Evolutionary conservation across 257 asterid genomes (phyloP), one percentile per base, ranked within the genome.

Genomic region (Osmanthus fragrans): DNA sequence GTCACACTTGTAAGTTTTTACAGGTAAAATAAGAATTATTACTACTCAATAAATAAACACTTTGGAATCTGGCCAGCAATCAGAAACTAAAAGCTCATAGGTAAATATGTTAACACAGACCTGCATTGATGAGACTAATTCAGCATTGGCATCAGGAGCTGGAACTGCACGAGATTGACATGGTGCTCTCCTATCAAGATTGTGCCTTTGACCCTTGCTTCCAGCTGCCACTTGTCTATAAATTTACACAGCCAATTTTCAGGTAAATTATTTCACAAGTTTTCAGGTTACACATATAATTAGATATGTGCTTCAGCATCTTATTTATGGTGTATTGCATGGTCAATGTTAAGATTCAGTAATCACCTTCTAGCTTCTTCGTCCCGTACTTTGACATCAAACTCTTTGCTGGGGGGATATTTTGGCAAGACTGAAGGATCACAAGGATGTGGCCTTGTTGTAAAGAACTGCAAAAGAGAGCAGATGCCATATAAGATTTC

Each of bases 341-440:
- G 29, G 64, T 37, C 36, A 34, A 49, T 30, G 36, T 70, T 66
- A 34, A 65, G 73, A 19, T 54, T 64, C 58, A 69, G 73, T 33
- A 73, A 33, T 60, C 69, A 91, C 99, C 99, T 93, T 87, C 98
- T 89, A 77, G 98, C 88, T 84, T 91, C 98, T 88, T 95, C 99
- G 76, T 93, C 98, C 65, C 99, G 90, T 66, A 93, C 85, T 91
- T 95, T 95, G 9, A 96, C 98, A 81, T 94, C 97, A 77, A 92
- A 89, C 87, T 94, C 99, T 80, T 94, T 94, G 87, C 98, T 91
- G 40, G 99, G 99, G 77, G 98, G 98, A 86, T 95, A 95, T 74
- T 85, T 93, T 3, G 99, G 99, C 82, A 95, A 88, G 80, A 93
- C 89, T 72, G 96, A 93, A 74, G 99, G 99, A 67, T 93, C 96